Base-by-base conservation (phyloP, 1,284 basidiomycete species). In the Rugosomyces carneus region DNA sequence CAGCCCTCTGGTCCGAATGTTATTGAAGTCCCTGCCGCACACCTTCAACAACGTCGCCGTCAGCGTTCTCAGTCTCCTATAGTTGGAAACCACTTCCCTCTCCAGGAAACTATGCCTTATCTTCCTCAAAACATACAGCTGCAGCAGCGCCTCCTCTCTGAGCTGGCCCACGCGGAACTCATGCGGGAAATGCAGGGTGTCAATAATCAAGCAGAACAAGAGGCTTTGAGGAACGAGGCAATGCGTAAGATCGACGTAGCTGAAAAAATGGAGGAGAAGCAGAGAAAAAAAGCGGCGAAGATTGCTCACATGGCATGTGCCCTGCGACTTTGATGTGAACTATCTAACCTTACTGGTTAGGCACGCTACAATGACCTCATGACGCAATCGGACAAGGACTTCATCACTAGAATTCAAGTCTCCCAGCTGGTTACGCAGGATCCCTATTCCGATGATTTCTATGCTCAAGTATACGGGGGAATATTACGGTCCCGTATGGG, bases 361-460 rank as follows among this genome's bases (percentile, higher is more conserved):
- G 81, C 93, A 45, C 85, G 89, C 55, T 93, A 96, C 68, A 99
- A 99, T 63, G 94, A 98, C 63, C 76, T 98, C 45, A 99, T 99
- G 96, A 93, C 89, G 0, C 90, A 93, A 64, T 95, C 92, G 11
- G 96, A 99, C 75, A 99, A 99, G 71, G 96, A 99, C 62, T 99
- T 99, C 64, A 99, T 99, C 67, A 99, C 96, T 18, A 85, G 96
- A 32, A 99, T 99, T 50, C 96, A 99, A 68, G 91, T 99, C 38
- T 97, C 93, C 1, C 95, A 99, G 62, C 84, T 99, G 24, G 93
- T 97, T 40, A 91, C 92, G 1, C 84, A 89, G 57, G 96, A 99
- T 69, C 96, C 96, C 0, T 98, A 96, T 65, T 81, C 91, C 27
- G 94, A 97, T 55, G 96, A 99, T 64, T 99, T 97, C 62, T 99